Percentiles rank a stretch among this genome's conserved stretches.
Conservation (phyloP, 371 early-diverging fungal species). For the Mortierella sp. region DNA sequence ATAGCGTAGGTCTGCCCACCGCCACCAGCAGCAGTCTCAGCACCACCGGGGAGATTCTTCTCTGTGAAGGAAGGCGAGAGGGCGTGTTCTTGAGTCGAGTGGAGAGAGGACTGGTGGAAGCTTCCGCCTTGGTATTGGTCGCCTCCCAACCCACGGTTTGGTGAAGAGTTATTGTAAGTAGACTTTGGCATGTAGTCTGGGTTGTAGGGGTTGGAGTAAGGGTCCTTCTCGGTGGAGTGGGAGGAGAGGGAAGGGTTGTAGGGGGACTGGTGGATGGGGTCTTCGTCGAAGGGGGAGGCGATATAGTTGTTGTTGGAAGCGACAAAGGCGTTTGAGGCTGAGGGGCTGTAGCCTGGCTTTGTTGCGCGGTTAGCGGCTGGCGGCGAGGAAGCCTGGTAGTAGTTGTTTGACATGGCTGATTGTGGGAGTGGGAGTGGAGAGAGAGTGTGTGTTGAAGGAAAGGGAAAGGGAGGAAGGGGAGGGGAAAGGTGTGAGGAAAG, state of each 20-base stretch:
- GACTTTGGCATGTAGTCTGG: slow-evolving; percentile 37
- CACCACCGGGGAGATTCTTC: slow-evolving; percentile 23
- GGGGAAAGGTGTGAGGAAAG: background rate
- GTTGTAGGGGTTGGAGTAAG: slow-evolving; percentile 44
- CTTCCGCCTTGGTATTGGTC: slow-evolving; percentile 7
- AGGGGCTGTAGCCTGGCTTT: slow-evolving; percentile 20
- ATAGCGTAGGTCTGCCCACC: slow-evolving; percentile 42
- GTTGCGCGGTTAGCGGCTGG: slow-evolving; percentile 18
- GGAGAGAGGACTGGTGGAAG: slow-evolving; percentile 20
- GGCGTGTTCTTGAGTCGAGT: slow-evolving; percentile 39
- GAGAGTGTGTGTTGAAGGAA: background rate
- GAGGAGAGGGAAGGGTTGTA: slow-evolving; percentile 14
- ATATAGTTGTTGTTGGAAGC: slow-evolving; percentile 35
- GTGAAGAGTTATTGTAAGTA: background rate
- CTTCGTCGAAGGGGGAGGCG: slow-evolving; percentile 54
- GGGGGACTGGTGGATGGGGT: slow-evolving; percentile 23
- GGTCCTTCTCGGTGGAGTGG: slow-evolving; percentile 20
- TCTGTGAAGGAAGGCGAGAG: slow-evolving; percentile 37
- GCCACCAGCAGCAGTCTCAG: background rate
- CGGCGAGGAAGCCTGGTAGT: slow-evolving; percentile 27
- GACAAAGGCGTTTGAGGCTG: slow-evolving; percentile 18
- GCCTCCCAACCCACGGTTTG: background rate
- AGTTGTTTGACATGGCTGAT: slow-evolving; percentile 3
- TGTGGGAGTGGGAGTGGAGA: background rate
- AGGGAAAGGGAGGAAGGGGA: background rate